phyloP scores from a whole-genome alignment of 2,329 filamentous ascomycete species.

The Chaetomiaceae sp. region DNA sequence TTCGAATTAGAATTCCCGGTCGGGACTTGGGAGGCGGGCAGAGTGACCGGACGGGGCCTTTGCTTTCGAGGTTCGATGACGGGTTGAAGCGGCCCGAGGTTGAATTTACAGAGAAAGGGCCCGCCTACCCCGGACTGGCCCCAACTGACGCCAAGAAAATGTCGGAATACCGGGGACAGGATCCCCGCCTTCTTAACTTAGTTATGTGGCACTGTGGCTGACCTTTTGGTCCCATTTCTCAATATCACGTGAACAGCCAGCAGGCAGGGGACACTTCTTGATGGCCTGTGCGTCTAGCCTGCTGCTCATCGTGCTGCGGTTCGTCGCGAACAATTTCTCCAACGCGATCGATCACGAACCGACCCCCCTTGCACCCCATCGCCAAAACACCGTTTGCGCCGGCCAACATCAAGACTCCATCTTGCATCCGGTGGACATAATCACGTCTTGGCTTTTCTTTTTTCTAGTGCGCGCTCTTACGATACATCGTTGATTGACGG shows the following conservation, averaged over 20 bases:
- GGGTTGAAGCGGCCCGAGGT: slow-evolving; percentile 32
- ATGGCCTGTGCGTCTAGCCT: slow-evolving; percentile 2
- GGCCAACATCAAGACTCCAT: slow-evolving; percentile 14
- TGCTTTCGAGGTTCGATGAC: slow-evolving; percentile 15
- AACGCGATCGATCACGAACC: slow-evolving; percentile 27
- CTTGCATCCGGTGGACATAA: not conserved
- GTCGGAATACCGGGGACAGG: not conserved
- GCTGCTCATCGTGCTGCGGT: slow-evolving; percentile 12
- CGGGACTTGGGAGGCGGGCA: not conserved
- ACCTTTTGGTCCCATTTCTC: too few species aligned
- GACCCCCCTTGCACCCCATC: slow-evolving; percentile 21
- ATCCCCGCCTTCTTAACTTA: too few species aligned
- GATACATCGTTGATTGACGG: not conserved
- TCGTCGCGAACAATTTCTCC: slow-evolving; percentile 37
- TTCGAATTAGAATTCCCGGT: too few species aligned
- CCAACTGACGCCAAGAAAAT: not conserved
- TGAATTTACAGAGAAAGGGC: slow-evolving; percentile 16
- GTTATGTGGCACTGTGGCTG: slow-evolving; percentile 9
- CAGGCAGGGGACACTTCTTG: too few species aligned
- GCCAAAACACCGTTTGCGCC: slow-evolving; percentile 19
- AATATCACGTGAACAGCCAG: too few species aligned
- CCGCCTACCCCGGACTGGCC: slow-evolving; percentile 4
- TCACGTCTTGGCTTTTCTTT: not conserved
- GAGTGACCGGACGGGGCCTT: not conserved
- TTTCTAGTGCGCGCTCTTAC: not conserved